phyloP scores from a whole-genome alignment of 106 monocot genomes.

The Ottelia alismoides region DNA sequence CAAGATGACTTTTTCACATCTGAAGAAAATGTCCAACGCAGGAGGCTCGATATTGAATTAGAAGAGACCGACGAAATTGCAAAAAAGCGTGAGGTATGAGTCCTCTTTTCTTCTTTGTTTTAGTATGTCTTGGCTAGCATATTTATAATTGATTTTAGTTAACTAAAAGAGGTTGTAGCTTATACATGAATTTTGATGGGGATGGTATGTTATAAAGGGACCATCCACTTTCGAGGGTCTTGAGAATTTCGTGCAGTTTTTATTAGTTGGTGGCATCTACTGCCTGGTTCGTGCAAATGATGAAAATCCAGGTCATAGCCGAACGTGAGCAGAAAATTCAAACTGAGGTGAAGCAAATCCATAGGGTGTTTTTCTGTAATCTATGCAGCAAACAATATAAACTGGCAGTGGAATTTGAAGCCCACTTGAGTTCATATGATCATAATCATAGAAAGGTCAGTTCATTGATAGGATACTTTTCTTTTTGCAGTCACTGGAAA shows the following conservation, averaged over 20 bases:
- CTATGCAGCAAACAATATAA: slow-evolving; percentile 99
- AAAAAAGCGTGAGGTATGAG: slow-evolving; percentile 88
- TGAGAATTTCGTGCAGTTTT: slow-evolving; percentile 90
- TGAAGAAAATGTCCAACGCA: slow-evolving; percentile 88
- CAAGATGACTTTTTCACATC: slow-evolving; percentile 96
- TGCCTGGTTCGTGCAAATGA: slow-evolving; percentile 92
- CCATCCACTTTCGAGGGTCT: slow-evolving; percentile 63
- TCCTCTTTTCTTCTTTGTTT: background rate
- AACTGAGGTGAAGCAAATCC: slow-evolving; percentile 94
- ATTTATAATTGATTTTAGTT: slow-evolving; percentile 38
- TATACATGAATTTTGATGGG: slow-evolving; percentile 35
- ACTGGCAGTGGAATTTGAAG: slow-evolving; percentile 93
- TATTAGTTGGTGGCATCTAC: slow-evolving; percentile 98
- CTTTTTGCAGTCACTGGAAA: background rate
- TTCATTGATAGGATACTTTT: too few relatives aligned
- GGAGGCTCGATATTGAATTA: slow-evolving; percentile 71
- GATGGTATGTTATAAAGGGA: slow-evolving; percentile 45
- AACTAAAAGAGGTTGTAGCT: slow-evolving; percentile 27
- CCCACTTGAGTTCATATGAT: slow-evolving; percentile 96
- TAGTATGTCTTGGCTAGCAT: slow-evolving; percentile 10
- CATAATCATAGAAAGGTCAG: slow-evolving; percentile 95
- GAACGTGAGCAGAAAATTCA: slow-evolving; percentile 96
- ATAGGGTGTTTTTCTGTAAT: slow-evolving; percentile 87
- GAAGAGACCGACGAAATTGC: slow-evolving; percentile 74
- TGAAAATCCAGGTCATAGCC: slow-evolving; percentile 99